Base-by-base conservation (phyloP, 805 yeast species). In the Grigorovia transvaalensis region DNA sequence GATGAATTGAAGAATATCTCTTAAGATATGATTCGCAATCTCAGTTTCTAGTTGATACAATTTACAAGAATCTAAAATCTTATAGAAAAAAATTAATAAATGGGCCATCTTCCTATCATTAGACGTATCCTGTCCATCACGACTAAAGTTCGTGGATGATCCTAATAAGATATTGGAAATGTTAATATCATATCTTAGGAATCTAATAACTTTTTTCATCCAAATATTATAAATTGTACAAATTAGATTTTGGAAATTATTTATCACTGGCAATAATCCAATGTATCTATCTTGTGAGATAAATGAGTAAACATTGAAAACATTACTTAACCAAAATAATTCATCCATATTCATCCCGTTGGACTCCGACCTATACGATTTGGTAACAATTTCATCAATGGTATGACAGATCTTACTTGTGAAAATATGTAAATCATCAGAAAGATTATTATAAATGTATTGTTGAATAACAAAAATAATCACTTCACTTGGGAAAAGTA, bases 101-200 rank as follows among this genome's bases (percentile, higher is more conserved):
- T 90, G 96, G 69, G 93, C 97, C 97, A 93, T 90, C 70, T 84
- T 87, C 69, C 82, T 84, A 59, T 82, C 84, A 44, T 42, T 48
- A 9, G 12, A 41, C 2, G 20, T 30, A 5, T 29, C 51, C 18
- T 41, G 20, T 17, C 20, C 23, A 5, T 29, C 51, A 27, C 42
- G 23, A 17, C 30, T 38, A n/a, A 45, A 18, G 27, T 46, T 46
- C 1, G 46, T 40, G 13, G 55, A 49, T 11, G 52, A 48, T 2
- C 57, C 57, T 11, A 54, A n/a, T 13, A 54, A 8, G 13, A 49
- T 48, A 29, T 50, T 49, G 1, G 57, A 54, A 9, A 54, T 29
- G 9, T 46, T 51, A 13, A 41, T 47, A 15, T 54, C 49, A 27
- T 52, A 47, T 23, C 41, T 49, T 4, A 54, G 35, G 15, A 8